These are phyloP conservation scores for Berberis vulgaris DNA, from an alignment of 164 flowering plant genomes.

Conservation along the genomic window DNA sequence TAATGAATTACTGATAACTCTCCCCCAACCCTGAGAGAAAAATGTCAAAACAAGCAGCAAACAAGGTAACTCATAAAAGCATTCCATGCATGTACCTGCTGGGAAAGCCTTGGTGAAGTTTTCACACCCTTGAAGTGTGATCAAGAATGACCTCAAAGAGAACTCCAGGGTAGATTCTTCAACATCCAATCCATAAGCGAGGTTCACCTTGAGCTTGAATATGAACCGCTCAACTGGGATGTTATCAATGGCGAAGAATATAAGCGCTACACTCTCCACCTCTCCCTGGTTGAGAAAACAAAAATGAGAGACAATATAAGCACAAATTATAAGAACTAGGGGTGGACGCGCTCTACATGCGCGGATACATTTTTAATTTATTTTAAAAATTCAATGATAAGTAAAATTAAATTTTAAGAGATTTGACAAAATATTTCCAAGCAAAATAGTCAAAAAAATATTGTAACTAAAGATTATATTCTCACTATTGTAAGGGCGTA, in stretches of 20 bases:
- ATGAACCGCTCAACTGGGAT: conserved; percentile 69
- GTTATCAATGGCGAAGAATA: conserved; percentile 41
- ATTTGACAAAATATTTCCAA: too few species aligned
- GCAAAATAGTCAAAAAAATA: too few species aligned
- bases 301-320: not conserved
- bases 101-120: conserved; percentile 58
- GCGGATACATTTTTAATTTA: too few species aligned
- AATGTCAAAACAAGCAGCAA: not conserved
- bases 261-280: conserved; percentile 77
- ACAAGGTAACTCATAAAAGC: not conserved
- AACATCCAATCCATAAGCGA: conserved; percentile 29
- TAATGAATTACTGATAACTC: too few species aligned
- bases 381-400: too few species aligned
- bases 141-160: conserved; percentile 69
- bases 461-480: too few species aligned
- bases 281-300: conserved; percentile 37
- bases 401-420: too few species aligned
- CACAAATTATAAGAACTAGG: not conserved
- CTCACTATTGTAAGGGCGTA: too few species aligned
- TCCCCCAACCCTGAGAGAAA: not conserved
- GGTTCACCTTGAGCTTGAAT: conserved; percentile 60
- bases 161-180: conserved; percentile 55
- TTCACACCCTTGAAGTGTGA: conserved; percentile 67
- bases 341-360: too few species aligned
- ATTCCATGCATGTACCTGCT: conserved; percentile 30